These are phyloP conservation scores for Solanum appendiculatum DNA, from an alignment of 257 asterid species.

Conservation along the genomic window DNA sequence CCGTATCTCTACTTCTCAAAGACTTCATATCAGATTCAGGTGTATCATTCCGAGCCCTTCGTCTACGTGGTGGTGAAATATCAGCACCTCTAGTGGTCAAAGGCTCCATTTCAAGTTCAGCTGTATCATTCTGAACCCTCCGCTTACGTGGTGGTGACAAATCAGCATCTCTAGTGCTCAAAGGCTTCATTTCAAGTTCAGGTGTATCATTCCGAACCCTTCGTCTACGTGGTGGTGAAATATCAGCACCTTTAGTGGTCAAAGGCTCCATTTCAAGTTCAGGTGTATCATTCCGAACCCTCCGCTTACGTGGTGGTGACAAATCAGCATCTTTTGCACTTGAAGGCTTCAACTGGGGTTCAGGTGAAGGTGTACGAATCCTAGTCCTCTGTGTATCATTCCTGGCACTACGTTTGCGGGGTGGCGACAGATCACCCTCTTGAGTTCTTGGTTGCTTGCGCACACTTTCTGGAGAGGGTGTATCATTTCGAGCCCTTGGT, in stretches of 20 bases:
- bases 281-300: slow-evolving; percentile 41
- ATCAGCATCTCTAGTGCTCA: no score
- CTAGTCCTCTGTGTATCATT: background rate
- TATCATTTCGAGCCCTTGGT: background rate
- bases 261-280: slow-evolving; percentile 18
- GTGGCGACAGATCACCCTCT: slow-evolving; percentile 40
- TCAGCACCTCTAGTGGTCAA: background rate
- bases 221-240: slow-evolving; percentile 13
- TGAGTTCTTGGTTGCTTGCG: background rate
- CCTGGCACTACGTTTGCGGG: slow-evolving; percentile 30
- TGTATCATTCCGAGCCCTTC: slow-evolving; percentile 30
- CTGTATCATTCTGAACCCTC: no score
- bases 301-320: slow-evolving; percentile 5
- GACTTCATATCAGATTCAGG: slow-evolving; percentile 30
- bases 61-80: slow-evolving; percentile 9
- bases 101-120: background rate
- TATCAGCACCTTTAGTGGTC: background rate
- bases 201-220: slow-evolving; percentile 40
- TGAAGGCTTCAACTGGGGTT: background rate
- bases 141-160: no score
- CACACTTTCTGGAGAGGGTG: background rate
- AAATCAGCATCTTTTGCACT: slow-evolving; percentile 4
- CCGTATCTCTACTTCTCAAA: background rate
- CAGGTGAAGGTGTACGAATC: background rate
- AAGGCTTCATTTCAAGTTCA: slow-evolving; percentile 6